A percentile compares a stretch with the other conserved stretches of the same genome.
These are phyloP conservation scores for Plantago ovata DNA, from an alignment of 257 asterid species.

Conservation along the genomic window DNA sequence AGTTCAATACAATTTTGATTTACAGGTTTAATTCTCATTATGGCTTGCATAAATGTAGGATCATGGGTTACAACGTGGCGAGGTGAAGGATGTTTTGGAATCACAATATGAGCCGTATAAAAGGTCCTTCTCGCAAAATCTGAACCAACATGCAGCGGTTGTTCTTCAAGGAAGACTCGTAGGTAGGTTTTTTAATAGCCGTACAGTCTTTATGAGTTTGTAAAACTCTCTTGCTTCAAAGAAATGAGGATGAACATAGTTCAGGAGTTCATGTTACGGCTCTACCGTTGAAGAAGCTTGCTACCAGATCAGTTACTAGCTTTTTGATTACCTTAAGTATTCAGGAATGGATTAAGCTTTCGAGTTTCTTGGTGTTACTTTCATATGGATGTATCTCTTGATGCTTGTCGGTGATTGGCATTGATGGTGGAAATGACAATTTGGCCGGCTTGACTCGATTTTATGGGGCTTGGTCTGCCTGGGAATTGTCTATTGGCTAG, in stretches of 20 bases:
- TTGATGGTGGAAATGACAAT: background rate
- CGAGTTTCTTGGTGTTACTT: background rate
- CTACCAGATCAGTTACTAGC: background rate
- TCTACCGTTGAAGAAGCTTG: background rate
- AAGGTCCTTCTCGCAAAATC: slow-evolving; percentile 76
- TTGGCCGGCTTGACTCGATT: no score
- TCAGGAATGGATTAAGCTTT: background rate
- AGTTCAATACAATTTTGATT: background rate
- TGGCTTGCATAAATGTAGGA: slow-evolving; percentile 48
- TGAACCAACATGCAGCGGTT: slow-evolving; percentile 94
- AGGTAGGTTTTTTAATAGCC: slow-evolving; percentile 44
- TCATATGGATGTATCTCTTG: background rate
- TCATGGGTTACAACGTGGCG: slow-evolving; percentile 70
- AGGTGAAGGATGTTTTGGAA: slow-evolving; percentile 61
- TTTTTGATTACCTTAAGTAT: background rate
- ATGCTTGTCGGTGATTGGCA: no score
- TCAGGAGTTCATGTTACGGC: background rate
- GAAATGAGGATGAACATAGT: background rate
- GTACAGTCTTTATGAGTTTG: background rate
- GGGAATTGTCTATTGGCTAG: no score
- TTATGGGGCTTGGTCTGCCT: no score
- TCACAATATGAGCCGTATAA: slow-evolving; percentile 79
- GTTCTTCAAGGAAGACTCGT: slow-evolving; percentile 96
- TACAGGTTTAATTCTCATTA: slow-evolving; percentile 5
- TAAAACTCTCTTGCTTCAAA: background rate